These are phyloP conservation scores for Aspergillus tubingensis DNA, from an alignment of 2,329 filamentous ascomycete genomes.

Conservation along the genomic window DNA sequence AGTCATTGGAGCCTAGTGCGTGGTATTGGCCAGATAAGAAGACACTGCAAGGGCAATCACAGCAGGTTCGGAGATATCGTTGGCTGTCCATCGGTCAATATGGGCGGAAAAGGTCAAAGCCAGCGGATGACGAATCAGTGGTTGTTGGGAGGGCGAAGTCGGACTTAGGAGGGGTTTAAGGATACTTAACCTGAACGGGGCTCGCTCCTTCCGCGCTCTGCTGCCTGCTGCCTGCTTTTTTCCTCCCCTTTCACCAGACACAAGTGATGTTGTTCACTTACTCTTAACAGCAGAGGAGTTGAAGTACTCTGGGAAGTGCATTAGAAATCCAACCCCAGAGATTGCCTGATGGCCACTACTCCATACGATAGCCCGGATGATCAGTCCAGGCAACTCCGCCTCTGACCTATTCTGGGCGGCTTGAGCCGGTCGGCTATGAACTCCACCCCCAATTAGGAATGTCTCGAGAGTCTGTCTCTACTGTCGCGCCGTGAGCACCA, in stretches of 20 bases:
- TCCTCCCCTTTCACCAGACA: neutral
- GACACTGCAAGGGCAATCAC: neutral
- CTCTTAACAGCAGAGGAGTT: neutral
- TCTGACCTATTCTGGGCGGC: neutral
- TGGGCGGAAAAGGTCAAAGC: neutral
- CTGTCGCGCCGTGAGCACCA: neutral
- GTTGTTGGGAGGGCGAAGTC: neutral
- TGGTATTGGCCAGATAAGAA: neutral
- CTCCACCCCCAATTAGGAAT: neutral
- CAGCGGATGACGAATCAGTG: neutral
- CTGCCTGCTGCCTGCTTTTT: neutral
- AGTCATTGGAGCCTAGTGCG: neutral
- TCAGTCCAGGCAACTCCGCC: neutral
- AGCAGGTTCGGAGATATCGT: neutral
- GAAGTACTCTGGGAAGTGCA: neutral
- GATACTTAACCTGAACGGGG: conserved; percentile 1
- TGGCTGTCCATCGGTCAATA: neutral
- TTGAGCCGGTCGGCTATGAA: conserved; percentile 1
- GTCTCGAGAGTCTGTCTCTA: neutral
- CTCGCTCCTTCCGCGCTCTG: neutral
- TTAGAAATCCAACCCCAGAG: neutral
- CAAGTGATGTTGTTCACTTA: neutral
- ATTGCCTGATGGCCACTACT: neutral
- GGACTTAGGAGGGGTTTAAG: neutral
- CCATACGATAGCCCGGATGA: neutral